These are phyloP conservation scores for Exophiala xenobiotica DNA, from an alignment of 2,329 filamentous ascomycete genomes.

Conservation along the genomic window DNA sequence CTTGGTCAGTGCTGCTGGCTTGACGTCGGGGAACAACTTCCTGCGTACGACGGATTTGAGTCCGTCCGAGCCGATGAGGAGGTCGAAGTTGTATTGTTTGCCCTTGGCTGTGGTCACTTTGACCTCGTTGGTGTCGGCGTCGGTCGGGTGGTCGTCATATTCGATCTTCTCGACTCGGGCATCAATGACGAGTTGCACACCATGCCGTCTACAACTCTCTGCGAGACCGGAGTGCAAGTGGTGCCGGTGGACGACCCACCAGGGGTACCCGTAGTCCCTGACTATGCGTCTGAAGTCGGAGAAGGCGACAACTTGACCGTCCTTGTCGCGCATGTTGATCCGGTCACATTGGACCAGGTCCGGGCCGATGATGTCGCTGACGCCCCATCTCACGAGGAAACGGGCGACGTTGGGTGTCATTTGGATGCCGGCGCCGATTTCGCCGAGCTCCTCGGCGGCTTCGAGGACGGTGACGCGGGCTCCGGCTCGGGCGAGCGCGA, in stretches of 20 bases:
- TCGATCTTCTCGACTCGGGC: slow-evolving; percentile 38
- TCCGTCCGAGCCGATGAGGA: slow-evolving; percentile 45
- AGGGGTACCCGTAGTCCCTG: slow-evolving; percentile 4
- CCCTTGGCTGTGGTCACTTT: not conserved
- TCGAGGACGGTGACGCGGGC: slow-evolving; percentile 45
- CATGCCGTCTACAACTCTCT: slow-evolving; percentile 39
- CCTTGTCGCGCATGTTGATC: slow-evolving; percentile 36
- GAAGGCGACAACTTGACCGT: slow-evolving; percentile 13
- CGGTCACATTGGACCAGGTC: slow-evolving; percentile 43
- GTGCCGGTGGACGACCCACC: slow-evolving; percentile 38
- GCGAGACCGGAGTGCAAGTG: slow-evolving; percentile 48
- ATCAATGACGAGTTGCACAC: slow-evolving; percentile 40
- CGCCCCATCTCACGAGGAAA: slow-evolving; percentile 41
- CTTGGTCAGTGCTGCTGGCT: slow-evolving; percentile 40
- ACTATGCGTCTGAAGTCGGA: slow-evolving; percentile 11
- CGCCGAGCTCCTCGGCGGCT: slow-evolving; percentile 41
- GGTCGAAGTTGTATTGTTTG: slow-evolving; percentile 31
- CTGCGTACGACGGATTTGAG: slow-evolving; percentile 41
- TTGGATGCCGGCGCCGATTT: slow-evolving; percentile 37
- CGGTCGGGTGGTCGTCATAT: slow-evolving; percentile 20
- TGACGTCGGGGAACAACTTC: slow-evolving; percentile 42
- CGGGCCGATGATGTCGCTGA: slow-evolving; percentile 41
- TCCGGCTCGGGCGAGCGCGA: slow-evolving; percentile 42
- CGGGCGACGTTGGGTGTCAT: slow-evolving; percentile 31
- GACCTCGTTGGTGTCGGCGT: not conserved